Evolutionary conservation across 805 yeast species (phyloP), one percentile per base, ranked within the genome.

Genomic region (Hanseniaspora meyeri): DNA sequence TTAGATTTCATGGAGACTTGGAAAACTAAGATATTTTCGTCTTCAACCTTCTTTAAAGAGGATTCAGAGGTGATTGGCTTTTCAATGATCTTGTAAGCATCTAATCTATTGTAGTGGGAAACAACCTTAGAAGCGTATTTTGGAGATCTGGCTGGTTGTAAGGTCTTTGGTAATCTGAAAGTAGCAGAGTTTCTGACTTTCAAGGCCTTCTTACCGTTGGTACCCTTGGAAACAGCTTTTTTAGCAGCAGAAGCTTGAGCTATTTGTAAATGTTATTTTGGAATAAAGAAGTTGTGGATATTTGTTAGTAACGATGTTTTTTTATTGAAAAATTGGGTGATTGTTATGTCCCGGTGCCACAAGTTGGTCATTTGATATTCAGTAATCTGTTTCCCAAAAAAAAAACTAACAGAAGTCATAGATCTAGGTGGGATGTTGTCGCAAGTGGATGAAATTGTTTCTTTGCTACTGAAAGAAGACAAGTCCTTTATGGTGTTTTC

Each of bases 21-120:
- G 91, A 93, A 90, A 66, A 93, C 98, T 73, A 93, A 84, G 71
- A 95, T 93, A 95, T 93, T 93, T 79, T 95, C 88, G 74, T 89
- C 96, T 82, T 93, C 98, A 73, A 93, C 96, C 82, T 88, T 87
- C 86, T 93, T 91, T 87, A 93, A 89, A 72, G 98, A 96, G 67
- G 96, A 87, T 82, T 93, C 98, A 69, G 95, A 82, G 75, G 91
- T 91, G 77, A 91, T 83, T 80, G 97, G 97, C 68, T 87, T 79
- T 75, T 87, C 85, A 73, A 93, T 83, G 73, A 89, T 77, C 79
- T 87, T 88, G 93, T 86, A 85, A 71, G 95, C 86, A 76, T 93
- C 98, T 72, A 87, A 76, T 83, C 97, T 93, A 78, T 85, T 82
- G 84, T 84, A 85, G 81, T 93, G 97, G 72, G 97, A 95, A 70